These are phyloP conservation scores for Scutellaria minor DNA, from an alignment of 257 asterid species.

Conservation along the genomic window DNA sequence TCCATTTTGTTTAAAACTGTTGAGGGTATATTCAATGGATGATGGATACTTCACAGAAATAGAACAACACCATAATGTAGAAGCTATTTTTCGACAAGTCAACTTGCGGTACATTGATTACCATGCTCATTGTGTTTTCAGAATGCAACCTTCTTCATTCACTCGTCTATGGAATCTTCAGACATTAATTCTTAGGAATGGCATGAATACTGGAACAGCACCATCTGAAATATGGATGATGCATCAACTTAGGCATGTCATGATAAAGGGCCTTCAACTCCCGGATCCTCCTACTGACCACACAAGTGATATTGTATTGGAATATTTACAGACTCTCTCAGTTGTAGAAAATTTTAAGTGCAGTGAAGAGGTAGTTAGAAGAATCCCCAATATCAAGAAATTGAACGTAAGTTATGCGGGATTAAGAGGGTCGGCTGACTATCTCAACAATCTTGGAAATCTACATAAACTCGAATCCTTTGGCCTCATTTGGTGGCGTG, in stretches of 20 bases:
- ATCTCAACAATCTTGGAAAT: neutral
- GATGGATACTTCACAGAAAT: neutral
- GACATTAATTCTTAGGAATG: neutral
- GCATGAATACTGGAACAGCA: neutral
- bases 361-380: neutral
- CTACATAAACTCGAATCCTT: conserved; percentile 25
- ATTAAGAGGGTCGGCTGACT: too few relatives aligned
- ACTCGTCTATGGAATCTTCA: conserved; percentile 17
- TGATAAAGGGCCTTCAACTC: neutral
- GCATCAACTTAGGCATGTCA: conserved; percentile 31
- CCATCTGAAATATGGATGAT: conserved; percentile 22
- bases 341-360: neutral
- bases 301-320: neutral
- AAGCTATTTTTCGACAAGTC: neutral
- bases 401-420: too few relatives aligned
- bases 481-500: neutral
- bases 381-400: conserved; percentile 7
- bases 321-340: neutral
- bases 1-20: too few relatives aligned
- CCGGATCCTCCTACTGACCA: conserved; percentile 5
- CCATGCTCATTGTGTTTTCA: too few relatives aligned
- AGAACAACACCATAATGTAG: too few relatives aligned
- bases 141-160: neutral
- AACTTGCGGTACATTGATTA: conserved; percentile 18
- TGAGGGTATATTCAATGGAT: neutral